Conservation (phyloP, 75 land plant genomes). For the Sequoia sempervirens region DNA sequence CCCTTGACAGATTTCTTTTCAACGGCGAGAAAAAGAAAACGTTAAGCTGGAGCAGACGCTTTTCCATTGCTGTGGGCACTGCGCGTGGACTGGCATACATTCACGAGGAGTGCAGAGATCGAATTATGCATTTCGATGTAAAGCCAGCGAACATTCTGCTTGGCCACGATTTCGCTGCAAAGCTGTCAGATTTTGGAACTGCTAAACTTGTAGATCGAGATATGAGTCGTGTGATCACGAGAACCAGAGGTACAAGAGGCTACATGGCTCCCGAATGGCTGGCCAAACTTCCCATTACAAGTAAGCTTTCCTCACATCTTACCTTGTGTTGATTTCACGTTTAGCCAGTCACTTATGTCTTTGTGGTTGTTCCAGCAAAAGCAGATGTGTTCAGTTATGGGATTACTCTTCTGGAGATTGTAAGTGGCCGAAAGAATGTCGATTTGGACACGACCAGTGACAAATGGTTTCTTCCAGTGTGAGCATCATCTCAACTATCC, state of each 20-base stretch:
- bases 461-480: slow-evolving; percentile 14
- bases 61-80: slow-evolving; percentile 36
- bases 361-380: slow-evolving; percentile 27
- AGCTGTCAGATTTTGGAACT: slow-evolving; percentile 40
- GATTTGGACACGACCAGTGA: slow-evolving; percentile 1
- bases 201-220: slow-evolving; percentile 32
- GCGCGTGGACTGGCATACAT: slow-evolving; percentile 62
- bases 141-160: slow-evolving; percentile 40
- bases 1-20: slow-evolving; percentile 15
- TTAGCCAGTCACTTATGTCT: neutral
- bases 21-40: neutral
- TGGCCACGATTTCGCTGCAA: slow-evolving; percentile 24
- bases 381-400: slow-evolving; percentile 64
- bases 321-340: neutral
- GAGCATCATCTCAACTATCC: slow-evolving; percentile 30
- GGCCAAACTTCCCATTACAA: neutral
- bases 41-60: slow-evolving; percentile 37
- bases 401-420: slow-evolving; percentile 42
- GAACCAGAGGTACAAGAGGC: slow-evolving; percentile 37
- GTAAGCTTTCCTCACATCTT: neutral
- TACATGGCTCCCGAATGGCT: slow-evolving; percentile 53
- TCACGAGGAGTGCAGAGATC: slow-evolving; percentile 50
- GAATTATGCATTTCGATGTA: slow-evolving; percentile 73
- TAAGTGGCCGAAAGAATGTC: slow-evolving; percentile 34
- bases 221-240: slow-evolving; percentile 16